Evolutionary conservation across 129 eudicot genomes (phyloP).

Genomic region (Arctium lappa): DNA sequence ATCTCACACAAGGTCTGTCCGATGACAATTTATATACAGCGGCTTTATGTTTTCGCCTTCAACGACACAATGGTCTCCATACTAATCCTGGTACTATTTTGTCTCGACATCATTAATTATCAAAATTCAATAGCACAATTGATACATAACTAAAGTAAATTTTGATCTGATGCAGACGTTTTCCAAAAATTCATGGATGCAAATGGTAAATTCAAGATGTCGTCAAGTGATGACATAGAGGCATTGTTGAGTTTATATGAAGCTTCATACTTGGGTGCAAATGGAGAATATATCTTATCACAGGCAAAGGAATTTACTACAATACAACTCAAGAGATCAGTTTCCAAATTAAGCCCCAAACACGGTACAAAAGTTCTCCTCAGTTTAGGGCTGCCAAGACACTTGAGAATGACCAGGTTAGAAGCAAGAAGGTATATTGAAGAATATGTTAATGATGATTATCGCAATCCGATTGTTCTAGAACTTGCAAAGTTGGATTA

Average conservation of each 20-base stretch:
- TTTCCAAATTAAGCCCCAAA: constrained; percentile 1
- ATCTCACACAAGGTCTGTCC: neutral
- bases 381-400: constrained; percentile 34
- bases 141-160: too few species aligned
- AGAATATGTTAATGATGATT: constrained; percentile 11
- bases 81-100: constrained; percentile 32
- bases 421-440: constrained; percentile 35
- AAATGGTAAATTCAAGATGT: neutral
- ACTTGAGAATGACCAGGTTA: constrained; percentile 31
- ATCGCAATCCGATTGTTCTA: constrained; percentile 9
- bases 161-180: neutral
- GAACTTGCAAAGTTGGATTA: constrained; percentile 23
- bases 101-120: neutral
- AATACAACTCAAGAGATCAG: constrained; percentile 11
- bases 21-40: constrained; percentile 34
- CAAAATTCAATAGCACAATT: too few species aligned
- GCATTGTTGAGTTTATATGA: constrained; percentile 36
- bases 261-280: constrained; percentile 33
- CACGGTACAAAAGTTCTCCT: neutral
- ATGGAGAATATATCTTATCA: constrained; percentile 21
- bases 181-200: neutral
- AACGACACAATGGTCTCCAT: constrained; percentile 40
- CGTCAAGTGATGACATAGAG: neutral
- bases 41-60: constrained; percentile 47
- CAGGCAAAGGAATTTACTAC: constrained; percentile 29